A percentile compares a stretch with the other conserved stretches of the same genome.
Conservation (phyloP, 2,329 filamentous ascomycete species). For the Clonostachys chloroleuca region DNA sequence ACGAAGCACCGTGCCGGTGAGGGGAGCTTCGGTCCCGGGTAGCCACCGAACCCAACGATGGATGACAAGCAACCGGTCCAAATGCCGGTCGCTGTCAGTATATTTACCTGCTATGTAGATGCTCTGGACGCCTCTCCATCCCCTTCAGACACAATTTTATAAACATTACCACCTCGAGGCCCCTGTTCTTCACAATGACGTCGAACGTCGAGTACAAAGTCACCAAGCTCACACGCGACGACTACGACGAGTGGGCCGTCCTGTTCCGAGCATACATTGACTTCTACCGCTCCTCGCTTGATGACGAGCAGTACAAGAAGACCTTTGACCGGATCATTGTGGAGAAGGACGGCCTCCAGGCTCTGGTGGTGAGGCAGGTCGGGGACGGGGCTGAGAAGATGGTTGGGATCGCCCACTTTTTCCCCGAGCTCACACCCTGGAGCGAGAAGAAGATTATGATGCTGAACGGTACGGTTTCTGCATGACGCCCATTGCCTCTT, state of each 20-base stretch:
- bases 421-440: constrained; percentile 2
- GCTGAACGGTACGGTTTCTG: constrained; percentile 1
- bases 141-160: too few relatives aligned
- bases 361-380: background rate
- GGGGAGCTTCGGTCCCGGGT: too few relatives aligned
- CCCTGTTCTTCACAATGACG: background rate
- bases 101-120: too few relatives aligned
- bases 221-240: background rate
- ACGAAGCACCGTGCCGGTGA: too few relatives aligned
- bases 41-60: too few relatives aligned
- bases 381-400: background rate
- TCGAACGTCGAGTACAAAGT: background rate
- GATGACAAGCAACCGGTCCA: too few relatives aligned
- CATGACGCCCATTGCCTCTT: too few relatives aligned
- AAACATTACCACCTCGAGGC: too few relatives aligned
- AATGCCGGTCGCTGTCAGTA: too few relatives aligned
- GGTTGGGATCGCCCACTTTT: constrained; percentile 3
- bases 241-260: constrained; percentile 1
- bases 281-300: constrained; percentile 1
- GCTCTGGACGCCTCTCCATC: too few relatives aligned
- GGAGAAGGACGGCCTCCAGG: background rate
- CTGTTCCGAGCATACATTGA: constrained; percentile 2
- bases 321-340: constrained; percentile 2
- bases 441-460: constrained; percentile 3
- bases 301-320: constrained; percentile 2